Evolutionary conservation across 2,329 filamentous ascomycete species (phyloP), one percentile per base, ranked within the genome.

Genomic region (Aquanectria penicillioides): DNA sequence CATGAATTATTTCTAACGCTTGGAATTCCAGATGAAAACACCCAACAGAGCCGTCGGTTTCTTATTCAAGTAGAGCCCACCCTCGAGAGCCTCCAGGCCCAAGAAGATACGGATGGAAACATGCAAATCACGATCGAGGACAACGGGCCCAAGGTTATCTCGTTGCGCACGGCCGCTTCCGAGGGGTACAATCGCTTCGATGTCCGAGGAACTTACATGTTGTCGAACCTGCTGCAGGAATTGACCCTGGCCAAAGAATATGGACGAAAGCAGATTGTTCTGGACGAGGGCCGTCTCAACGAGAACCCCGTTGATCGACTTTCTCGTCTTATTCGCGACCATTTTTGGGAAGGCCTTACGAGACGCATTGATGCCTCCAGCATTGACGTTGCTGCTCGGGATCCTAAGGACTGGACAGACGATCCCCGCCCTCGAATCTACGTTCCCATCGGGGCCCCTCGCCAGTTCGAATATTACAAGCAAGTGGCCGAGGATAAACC

Each of bases 91-190:
- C 83, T 99, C 38, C 83, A 93, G 61, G 86, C 87, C 31, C 90
- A 94, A 66, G 95, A 99, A 76, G 95, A 99, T 72, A 96, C 94
- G 25, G 94, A 99, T 77, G 83, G 86, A 55, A 97, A 99, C 76
- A 92, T 93, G 83, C 94, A 98, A 76, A 99, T 99, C 75, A 99
- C 95, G 25, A 97, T 98, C 69, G 95, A 98, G 73, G 95, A 99
- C 78, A 86, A 87, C 64, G 95, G 95, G 0, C 94, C 95, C 46
- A 99, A 98, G 84, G 89, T 93, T 40, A 84, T 97, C 52, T 89
- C 91, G 31, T 81, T 98, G 31, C 91, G 93, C 64, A 97, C 94
- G 3, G 90, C 91, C 23, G 89, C 86, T 18, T 97, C 94, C 29
- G 92, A 91, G 67, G 94, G 94, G 36, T 87, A 91, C 80, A 94